Percentiles rank a stretch among this genome's conserved stretches.
phyloP scores from a whole-genome alignment of 495 filamentous ascomycete species.

The Talaromyces proteolyticus region DNA sequence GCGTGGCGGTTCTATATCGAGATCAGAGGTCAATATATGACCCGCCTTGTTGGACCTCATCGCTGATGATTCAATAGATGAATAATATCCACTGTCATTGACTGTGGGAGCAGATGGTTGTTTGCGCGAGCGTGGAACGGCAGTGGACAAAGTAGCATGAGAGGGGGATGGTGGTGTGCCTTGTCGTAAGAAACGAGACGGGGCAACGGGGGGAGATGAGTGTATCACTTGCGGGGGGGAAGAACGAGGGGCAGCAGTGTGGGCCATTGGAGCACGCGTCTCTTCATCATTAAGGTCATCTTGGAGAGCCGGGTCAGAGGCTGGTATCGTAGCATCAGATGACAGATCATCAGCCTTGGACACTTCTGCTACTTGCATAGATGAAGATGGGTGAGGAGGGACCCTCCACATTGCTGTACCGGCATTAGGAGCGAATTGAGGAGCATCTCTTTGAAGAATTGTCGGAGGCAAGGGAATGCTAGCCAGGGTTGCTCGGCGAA shows the following conservation, averaged over 20 bases:
- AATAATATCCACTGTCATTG: slow-evolving; percentile 96
- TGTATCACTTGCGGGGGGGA: slow-evolving; percentile 62
- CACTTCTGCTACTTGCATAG: slow-evolving; percentile 9
- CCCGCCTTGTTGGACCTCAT: slow-evolving; percentile 59
- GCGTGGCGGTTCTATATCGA: slow-evolving; percentile 63
- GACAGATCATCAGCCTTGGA: slow-evolving; percentile 56
- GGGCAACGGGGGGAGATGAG: slow-evolving; percentile 84
- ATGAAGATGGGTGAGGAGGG: slow-evolving; percentile 16
- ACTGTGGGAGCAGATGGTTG: slow-evolving; percentile 65
- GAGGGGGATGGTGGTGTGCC: slow-evolving; percentile 71
- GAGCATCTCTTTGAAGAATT: slow-evolving; percentile 25
- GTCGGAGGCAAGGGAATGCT: slow-evolving; percentile 33
- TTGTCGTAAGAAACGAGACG: slow-evolving; percentile 53
- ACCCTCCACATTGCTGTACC: slow-evolving; percentile 37
- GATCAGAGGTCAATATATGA: slow-evolving; percentile 63
- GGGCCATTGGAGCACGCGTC: slow-evolving; percentile 22
- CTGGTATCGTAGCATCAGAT: slow-evolving; percentile 92
- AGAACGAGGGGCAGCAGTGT: slow-evolving; percentile 37
- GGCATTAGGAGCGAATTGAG: slow-evolving; percentile 19
- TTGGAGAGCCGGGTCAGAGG: slow-evolving; percentile 67
- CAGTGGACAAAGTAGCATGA: slow-evolving; percentile 45
- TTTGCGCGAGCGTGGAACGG: slow-evolving; percentile 55
- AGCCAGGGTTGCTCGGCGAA: slow-evolving; percentile 49
- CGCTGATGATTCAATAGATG: slow-evolving; percentile 93
- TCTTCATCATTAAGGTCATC: slow-evolving; percentile 56